Evolutionary conservation across 2,329 filamentous ascomycete species (phyloP), one percentile per base, ranked within the genome.

Genomic region (Colletotrichum cereale): DNA sequence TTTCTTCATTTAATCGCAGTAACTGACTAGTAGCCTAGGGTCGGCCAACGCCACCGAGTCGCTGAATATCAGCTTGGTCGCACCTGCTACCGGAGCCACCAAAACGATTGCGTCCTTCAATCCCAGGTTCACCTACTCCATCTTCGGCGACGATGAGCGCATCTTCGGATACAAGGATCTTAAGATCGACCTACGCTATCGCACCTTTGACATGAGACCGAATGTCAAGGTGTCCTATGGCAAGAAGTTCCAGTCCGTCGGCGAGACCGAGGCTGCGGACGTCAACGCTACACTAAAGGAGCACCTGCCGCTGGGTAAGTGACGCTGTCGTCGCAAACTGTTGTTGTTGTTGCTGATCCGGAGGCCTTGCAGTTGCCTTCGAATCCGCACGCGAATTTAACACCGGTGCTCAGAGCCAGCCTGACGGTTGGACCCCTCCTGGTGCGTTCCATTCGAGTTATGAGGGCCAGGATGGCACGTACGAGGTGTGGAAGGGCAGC

Each of bases 101-200:
- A 89, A 88, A 76, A 88, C 87, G 40, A 83, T 92, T 75, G 87
- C 88, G 34, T 88, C 89, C 36, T 98, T 99, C 81, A 87, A 93
- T 72, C 97, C 96, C 0, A 89, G 89, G 78, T 97, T 95, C 80
- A 98, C 96, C 24, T 97, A 98, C 81, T 86, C 94, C 1, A 92
- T 99, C 74, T 98, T 98, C 76, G 94, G 94, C 77, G 92, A 98
- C n/a, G 92, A 96, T 11, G 95, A 99, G 81, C 89, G 88, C 38
- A 96, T 98, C 74, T 95, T 97, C 76, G 96, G 96, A 47, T 97
- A 98, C 85, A 91, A 94, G 79, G 90, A 90, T 65, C 87, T 97
- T 66, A 90, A 90, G 74, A 91, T 98, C 78, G 89, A 90, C 73
- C 84, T 98, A 66, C 90, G 90, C 73, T 91, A 86, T 76, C 85